Conservation (phyloP, 169 alveolate species). For the Cryptosporidium sp. region DNA sequence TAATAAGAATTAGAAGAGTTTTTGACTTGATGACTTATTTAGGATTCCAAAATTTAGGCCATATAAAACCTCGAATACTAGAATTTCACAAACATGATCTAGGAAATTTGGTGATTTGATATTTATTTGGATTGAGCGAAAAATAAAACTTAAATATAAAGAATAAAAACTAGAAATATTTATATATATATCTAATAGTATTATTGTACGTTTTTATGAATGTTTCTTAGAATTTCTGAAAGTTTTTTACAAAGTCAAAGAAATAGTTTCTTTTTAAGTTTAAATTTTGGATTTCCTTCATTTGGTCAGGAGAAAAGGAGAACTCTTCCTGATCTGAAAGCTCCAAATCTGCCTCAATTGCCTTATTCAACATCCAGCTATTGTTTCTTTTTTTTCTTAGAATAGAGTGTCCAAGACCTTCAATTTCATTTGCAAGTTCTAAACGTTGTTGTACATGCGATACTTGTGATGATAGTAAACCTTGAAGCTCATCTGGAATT, state of each 20-base stretch:
- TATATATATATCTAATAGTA: neutral
- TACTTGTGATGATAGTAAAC: constrained; percentile 31
- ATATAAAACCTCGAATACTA: too few species aligned
- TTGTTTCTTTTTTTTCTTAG: constrained; percentile 69
- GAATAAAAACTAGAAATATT: neutral
- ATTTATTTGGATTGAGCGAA: neutral
- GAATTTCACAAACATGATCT: neutral
- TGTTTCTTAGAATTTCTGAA: neutral
- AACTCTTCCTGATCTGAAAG: constrained; percentile 77
- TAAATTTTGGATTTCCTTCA: constrained; percentile 31
- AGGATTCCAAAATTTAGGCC: too few species aligned
- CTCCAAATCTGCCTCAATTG: constrained; percentile 77
- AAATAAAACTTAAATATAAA: neutral
- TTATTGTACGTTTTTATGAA: neutral
- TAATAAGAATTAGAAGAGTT: neutral
- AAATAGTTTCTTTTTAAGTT: constrained; percentile 15
- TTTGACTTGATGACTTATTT: too few species aligned
- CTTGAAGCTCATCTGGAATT: constrained; percentile 1
- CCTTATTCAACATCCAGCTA: constrained; percentile 77
- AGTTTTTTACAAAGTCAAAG: constrained; percentile 10
- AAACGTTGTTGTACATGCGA: constrained; percentile 62
- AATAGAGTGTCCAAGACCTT: constrained; percentile 53
- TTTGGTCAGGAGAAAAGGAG: constrained; percentile 11
- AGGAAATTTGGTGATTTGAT: neutral
- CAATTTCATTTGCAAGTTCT: constrained; percentile 79